A percentile compares a stretch with the other conserved stretches of the same genome.
These are phyloP conservation scores for Fusarium metavorans DNA, from an alignment of 2,329 filamentous ascomycete species.

Conservation along the genomic window DNA sequence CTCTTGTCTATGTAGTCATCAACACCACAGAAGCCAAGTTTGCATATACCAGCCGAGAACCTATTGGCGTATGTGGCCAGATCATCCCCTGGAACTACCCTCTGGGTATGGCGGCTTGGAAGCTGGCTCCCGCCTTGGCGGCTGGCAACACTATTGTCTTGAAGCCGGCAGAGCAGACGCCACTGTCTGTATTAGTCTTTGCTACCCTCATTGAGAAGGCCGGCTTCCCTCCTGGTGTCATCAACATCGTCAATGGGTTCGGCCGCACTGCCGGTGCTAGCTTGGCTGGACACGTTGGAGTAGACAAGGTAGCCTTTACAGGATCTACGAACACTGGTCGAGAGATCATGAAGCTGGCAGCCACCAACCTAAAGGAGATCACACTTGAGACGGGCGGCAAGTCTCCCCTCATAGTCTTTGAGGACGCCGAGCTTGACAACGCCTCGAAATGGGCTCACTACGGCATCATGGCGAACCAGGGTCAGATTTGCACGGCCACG, in stretches of 20 bases:
- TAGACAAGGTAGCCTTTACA: slow-evolving; percentile 84
- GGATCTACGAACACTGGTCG: slow-evolving; percentile 78
- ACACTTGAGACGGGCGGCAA: neutral
- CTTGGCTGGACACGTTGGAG: slow-evolving; percentile 72
- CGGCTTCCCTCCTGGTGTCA: slow-evolving; percentile 80
- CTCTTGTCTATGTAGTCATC: neutral
- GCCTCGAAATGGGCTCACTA: slow-evolving; percentile 69
- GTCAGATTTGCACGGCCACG: slow-evolving; percentile 74
- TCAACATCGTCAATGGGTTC: slow-evolving; percentile 80
- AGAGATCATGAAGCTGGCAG: slow-evolving; percentile 80
- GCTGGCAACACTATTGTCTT: slow-evolving; percentile 63
- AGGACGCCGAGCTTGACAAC: slow-evolving; percentile 74
- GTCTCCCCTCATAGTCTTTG: slow-evolving; percentile 64
- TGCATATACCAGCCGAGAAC: slow-evolving; percentile 79
- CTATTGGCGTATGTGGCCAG: slow-evolving; percentile 77
- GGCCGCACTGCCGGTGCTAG: slow-evolving; percentile 76
- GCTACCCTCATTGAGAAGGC: slow-evolving; percentile 76
- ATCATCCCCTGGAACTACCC: slow-evolving; percentile 68
- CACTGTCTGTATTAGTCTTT: slow-evolving; percentile 72
- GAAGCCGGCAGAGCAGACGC: slow-evolving; percentile 65
- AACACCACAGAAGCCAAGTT: slow-evolving; percentile 73
- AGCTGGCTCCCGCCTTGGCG: slow-evolving; percentile 2
- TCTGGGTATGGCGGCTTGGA: neutral
- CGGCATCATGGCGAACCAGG: slow-evolving; percentile 69
- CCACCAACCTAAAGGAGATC: slow-evolving; percentile 69